Evolutionary conservation across 1,284 basidiomycete species (phyloP).

Genomic region (Sporisorium sorghi): DNA sequence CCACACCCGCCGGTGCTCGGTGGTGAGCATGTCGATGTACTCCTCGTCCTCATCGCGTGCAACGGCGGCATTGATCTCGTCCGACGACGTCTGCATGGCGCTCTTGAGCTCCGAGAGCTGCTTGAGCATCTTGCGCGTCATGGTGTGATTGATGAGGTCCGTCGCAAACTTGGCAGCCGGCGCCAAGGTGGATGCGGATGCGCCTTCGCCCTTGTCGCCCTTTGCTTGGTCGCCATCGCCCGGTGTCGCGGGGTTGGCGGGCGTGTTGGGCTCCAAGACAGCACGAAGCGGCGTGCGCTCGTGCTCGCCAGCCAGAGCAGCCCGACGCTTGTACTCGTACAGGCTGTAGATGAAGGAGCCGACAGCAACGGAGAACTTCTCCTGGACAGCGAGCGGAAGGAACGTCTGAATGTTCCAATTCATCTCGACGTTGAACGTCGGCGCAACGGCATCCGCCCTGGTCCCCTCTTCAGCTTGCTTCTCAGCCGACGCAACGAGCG

Average conservation of each 20-base stretch:
- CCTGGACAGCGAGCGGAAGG: constrained; percentile 85
- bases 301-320: constrained; percentile 70
- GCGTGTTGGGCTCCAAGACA: constrained; percentile 74
- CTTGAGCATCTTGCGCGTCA: constrained; percentile 85
- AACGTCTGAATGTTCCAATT: constrained; percentile 94
- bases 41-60: constrained; percentile 74
- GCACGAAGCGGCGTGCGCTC: constrained; percentile 77
- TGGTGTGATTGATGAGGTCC: constrained; percentile 75
- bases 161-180: constrained; percentile 68
- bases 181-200: constrained; percentile 76
- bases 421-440: constrained; percentile 75
- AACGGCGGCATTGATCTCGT: constrained; percentile 71
- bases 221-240: not conserved
- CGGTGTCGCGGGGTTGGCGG: constrained; percentile 9
- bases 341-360: constrained; percentile 88
- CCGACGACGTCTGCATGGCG: constrained; percentile 30
- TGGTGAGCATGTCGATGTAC: constrained; percentile 62
- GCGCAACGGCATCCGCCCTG: constrained; percentile 71
- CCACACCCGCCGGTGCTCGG: constrained; percentile 71
- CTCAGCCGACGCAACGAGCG: constrained; percentile 16
- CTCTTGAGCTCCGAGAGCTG: constrained; percentile 75
- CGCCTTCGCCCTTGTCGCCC: constrained; percentile 2
- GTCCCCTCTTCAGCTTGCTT: constrained; percentile 68
- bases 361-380: constrained; percentile 80
- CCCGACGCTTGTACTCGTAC: constrained; percentile 79